These are phyloP conservation scores for Lasiodiplodia theobromae DNA, from an alignment of 2,329 filamentous ascomycete genomes.

Conservation along the genomic window DNA sequence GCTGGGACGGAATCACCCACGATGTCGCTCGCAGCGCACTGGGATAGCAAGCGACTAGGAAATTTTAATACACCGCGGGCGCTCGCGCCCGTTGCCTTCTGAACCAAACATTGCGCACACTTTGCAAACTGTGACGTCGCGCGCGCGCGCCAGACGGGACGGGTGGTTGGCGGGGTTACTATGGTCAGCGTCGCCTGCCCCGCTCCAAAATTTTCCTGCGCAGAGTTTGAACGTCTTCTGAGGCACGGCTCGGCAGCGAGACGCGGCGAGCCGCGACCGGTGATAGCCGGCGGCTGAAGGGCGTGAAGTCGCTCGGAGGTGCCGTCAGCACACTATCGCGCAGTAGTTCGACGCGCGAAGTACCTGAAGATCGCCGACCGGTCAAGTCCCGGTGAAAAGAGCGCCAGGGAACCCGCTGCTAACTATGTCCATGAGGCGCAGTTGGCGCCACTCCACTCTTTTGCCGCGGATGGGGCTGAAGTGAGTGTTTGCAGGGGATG, in stretches of 20 bases:
- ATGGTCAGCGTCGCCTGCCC: constrained; percentile 1
- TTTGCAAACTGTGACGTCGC: constrained; percentile 14
- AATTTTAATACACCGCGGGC: constrained; percentile 15
- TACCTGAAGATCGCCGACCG: constrained; percentile 23
- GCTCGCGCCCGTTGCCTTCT: neutral
- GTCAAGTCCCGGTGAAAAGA: constrained; percentile 16
- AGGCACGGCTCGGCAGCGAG: constrained; percentile 3
- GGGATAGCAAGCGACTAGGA: neutral
- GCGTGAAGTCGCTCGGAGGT: neutral
- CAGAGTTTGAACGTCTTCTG: constrained; percentile 12
- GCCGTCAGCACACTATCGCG: constrained; percentile 1
- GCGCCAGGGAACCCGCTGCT: constrained; percentile 21
- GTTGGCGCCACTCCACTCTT: neutral
- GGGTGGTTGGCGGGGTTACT: constrained; percentile 2
- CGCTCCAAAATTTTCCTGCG: constrained; percentile 12
- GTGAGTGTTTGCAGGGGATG: neutral
- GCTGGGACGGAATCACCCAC: constrained; percentile 18
- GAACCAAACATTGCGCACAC: constrained; percentile 8
- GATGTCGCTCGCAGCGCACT: constrained; percentile 18
- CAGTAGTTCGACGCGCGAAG: constrained; percentile 13
- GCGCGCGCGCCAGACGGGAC: neutral
- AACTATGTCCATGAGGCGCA: constrained; percentile 10
- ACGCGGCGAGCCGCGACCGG: constrained; percentile 12
- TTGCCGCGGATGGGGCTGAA: neutral
- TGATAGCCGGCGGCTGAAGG: constrained; percentile 15